phyloP scores from a whole-genome alignment of 371 early-diverging fungal genomes.

The Mucor mucedo region DNA sequence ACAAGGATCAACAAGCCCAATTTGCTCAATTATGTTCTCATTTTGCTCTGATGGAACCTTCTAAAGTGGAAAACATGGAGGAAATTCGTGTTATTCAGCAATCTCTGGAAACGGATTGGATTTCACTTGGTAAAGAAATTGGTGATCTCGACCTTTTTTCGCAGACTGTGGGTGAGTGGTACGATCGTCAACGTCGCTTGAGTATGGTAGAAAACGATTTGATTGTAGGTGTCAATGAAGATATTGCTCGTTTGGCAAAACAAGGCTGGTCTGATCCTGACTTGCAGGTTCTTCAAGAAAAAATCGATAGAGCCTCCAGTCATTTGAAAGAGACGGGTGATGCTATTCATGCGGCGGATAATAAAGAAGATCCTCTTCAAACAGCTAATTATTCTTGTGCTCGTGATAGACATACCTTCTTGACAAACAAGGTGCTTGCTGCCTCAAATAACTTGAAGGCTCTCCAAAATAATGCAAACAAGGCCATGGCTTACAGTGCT shows the following conservation, averaged over 20 bases:
- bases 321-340: slow-evolving; percentile 29
- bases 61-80: slow-evolving; percentile 29
- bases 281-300: slow-evolving; percentile 21
- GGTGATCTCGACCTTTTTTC: slow-evolving; percentile 31
- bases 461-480: slow-evolving; percentile 36
- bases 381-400: slow-evolving; percentile 54
- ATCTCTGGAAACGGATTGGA: slow-evolving; percentile 39
- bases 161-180: slow-evolving; percentile 42
- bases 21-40: slow-evolving; percentile 31
- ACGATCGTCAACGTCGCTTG: slow-evolving; percentile 40
- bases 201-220: slow-evolving; percentile 32
- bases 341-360: slow-evolving; percentile 28
- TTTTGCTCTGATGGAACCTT: slow-evolving; percentile 24
- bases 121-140: slow-evolving; percentile 31
- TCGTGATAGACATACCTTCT: slow-evolving; percentile 33
- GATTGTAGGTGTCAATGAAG: slow-evolving; percentile 35
- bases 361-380: slow-evolving; percentile 44
- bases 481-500: slow-evolving; percentile 34
- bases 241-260: slow-evolving; percentile 31
- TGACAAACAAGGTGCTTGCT: slow-evolving; percentile 27
- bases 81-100: slow-evolving; percentile 22
- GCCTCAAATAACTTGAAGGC: slow-evolving; percentile 28
- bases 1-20: slow-evolving; percentile 23
- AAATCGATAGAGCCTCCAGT: slow-evolving; percentile 28
- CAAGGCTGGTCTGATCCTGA: slow-evolving; percentile 29